Evolutionary conservation across 805 yeast genomes (phyloP).

Genomic region (Saccharomycopsis schoenii): DNA sequence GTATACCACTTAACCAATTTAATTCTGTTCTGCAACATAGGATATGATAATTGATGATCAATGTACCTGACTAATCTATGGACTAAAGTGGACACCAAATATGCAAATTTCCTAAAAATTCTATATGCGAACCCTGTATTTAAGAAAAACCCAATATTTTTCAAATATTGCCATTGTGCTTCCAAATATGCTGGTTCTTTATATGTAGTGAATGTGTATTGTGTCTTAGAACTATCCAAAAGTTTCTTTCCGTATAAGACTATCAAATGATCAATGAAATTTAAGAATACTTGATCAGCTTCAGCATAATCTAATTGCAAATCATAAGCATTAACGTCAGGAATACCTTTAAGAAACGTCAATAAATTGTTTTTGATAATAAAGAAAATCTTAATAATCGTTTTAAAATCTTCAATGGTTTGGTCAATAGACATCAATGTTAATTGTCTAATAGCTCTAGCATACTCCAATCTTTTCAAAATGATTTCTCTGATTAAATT

Average conservation of each 20-base stretch:
- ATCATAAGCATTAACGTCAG: constrained; percentile 48
- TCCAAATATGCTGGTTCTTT: constrained; percentile 89
- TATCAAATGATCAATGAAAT: constrained; percentile 65
- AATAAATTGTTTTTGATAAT: constrained; percentile 43
- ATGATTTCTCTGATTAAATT: constrained; percentile 72
- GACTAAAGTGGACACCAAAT: constrained; percentile 55
- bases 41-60: constrained; percentile 58
- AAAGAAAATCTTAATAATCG: constrained; percentile 65
- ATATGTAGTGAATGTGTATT: constrained; percentile 63
- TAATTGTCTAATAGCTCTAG: constrained; percentile 69
- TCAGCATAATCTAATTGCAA: constrained; percentile 44
- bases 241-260: constrained; percentile 66
- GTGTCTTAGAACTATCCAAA: constrained; percentile 59
- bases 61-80: constrained; percentile 62
- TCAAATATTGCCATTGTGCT: constrained; percentile 69
- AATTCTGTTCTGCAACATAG: constrained; percentile 28
- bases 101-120: constrained; percentile 67
- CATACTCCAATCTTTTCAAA: constrained; percentile 62
- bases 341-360: constrained; percentile 27
- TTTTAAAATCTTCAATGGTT: constrained; percentile 74
- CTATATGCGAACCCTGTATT: constrained; percentile 67
- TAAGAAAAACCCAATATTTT: constrained; percentile 64
- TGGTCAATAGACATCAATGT: constrained; percentile 96
- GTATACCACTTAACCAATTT: constrained; percentile 49
- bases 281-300: constrained; percentile 57